Conservation (phyloP, 2,329 filamentous ascomycete genomes). For the Colletotrichum magnum region DNA sequence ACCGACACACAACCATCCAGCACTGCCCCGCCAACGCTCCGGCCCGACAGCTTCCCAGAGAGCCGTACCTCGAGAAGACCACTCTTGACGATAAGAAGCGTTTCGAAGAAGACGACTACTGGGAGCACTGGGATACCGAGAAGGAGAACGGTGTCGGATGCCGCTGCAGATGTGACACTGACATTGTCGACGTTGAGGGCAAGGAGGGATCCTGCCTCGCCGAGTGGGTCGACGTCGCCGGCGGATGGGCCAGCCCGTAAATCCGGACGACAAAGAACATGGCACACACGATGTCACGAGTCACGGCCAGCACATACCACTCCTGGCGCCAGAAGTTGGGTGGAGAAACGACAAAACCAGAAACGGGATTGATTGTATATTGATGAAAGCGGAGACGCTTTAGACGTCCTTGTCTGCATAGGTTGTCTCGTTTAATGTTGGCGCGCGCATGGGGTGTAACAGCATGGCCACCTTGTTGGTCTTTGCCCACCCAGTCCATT, state of each 20-base stretch:
- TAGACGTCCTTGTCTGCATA: conserved; percentile 19
- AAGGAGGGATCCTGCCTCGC: conserved; percentile 95
- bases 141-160: conserved; percentile 98
- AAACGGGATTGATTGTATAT: conserved; percentile 39
- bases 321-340: conserved; percentile 26
- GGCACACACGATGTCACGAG: conserved; percentile 36
- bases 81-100: conserved; percentile 86
- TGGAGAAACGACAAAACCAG: conserved; percentile 19
- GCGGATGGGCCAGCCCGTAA: conserved; percentile 81
- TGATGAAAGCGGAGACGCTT: conserved; percentile 34
- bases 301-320: conserved; percentile 25
- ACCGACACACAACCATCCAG: conserved; percentile 98
- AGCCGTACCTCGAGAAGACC: conserved; percentile 86
- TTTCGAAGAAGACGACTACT: conserved; percentile 94
- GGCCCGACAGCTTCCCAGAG: conserved; percentile 83
- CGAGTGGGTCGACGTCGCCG: conserved; percentile 97
- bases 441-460: conserved; percentile 26
- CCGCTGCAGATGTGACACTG: conserved; percentile 95
- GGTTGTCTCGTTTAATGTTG: conserved; percentile 30
- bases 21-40: conserved; percentile 98
- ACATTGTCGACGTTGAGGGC: conserved; percentile 97
- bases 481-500: conserved; percentile 33
- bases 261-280: conserved; percentile 14
- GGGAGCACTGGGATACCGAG: conserved; percentile 87
- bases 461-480: conserved; percentile 32